Base-by-base conservation (phyloP, 2,329 filamentous ascomycete species). In the Sclerotinia trifoliorum region DNA sequence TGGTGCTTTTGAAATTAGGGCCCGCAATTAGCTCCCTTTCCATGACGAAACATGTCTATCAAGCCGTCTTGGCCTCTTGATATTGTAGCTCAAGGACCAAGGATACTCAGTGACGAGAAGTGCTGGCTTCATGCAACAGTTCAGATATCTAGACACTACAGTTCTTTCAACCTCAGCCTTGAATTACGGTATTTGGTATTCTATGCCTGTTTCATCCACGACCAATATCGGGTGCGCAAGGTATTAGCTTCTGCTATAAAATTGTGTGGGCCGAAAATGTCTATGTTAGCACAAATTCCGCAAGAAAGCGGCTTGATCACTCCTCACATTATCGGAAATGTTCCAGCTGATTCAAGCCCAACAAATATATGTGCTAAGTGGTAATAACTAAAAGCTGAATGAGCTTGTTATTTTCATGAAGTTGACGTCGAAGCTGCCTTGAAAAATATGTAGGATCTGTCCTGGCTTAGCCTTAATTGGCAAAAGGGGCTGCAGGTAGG, bases 391-490 rank as follows among this genome's bases (percentile, higher is more conserved):
- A 17, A 7, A 11, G 26, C 10, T 35, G 3, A 24, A 35, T 29
- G 24, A 44, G 24, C 42, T 13, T 48, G 42, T 32, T 29, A 26
- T 6, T 1, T 60, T 29, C 8, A 21, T 60, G 24, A 29, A 21
- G 8, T 48, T 44, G 42, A 60, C 17, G 42, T 48, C 19, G 19
- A 46, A 29, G 39, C 7, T 46, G 39, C 39, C 8, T 26, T 39
- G 10, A 19, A 60, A 60, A 29, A 7, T 21, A 46, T 61, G 58
- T 49, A 49, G 49, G 26, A 49, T 61, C 26, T 61, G 44, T 49
- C 26, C 58, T 62, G 7, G 21, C 7, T 51, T 49, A 35, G 58
- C 3, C 46, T 21, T 13, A 62, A 13, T 51, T 51, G 29, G 58
- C 58, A 6, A 24, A 35, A 49, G 46, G 48, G 46, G 46, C 46